A percentile compares a stretch with the other conserved stretches of the same genome.
Evolutionary conservation across 345 rosid species (phyloP).

Genomic region (Gossypium turneri): DNA sequence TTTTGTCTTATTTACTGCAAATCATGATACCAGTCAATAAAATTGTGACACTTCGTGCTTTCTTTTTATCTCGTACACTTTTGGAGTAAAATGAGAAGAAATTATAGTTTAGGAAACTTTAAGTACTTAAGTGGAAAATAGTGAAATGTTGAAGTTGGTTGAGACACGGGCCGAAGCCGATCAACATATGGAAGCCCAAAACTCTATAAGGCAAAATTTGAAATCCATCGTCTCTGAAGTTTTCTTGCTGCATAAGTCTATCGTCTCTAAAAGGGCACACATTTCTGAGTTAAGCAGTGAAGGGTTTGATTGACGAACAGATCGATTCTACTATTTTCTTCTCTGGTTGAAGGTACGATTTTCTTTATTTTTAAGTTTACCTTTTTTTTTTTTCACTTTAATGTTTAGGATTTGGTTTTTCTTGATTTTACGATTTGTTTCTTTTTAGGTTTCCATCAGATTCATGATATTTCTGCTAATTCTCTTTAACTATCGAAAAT

Average conservation of each 20-base stretch:
- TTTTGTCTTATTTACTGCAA: no score
- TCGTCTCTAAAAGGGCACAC: neutral
- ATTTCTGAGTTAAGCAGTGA: neutral
- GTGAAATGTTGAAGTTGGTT: no score
- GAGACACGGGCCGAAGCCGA: neutral
- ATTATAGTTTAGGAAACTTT: no score
- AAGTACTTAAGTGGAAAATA: no score
- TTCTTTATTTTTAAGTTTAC: neutral
- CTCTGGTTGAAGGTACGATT: neutral
- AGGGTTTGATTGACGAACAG: neutral
- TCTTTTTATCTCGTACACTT: no score
- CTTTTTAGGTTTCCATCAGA: neutral
- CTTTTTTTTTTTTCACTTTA: neutral
- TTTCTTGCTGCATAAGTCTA: constrained; percentile 2
- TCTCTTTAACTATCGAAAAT: neutral
- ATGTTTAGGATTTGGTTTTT: neutral
- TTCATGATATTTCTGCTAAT: neutral
- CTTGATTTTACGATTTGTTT: neutral
- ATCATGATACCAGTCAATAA: no score
- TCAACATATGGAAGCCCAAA: neutral
- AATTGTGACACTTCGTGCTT: no score
- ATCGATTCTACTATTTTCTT: neutral
- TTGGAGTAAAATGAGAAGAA: no score
- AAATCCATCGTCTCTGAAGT: neutral
- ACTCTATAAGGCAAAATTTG: neutral